Evolutionary conservation across 2,329 filamentous ascomycete genomes (phyloP), one percentile per base, ranked within the genome.

Genomic region (Passalora sequoiae): DNA sequence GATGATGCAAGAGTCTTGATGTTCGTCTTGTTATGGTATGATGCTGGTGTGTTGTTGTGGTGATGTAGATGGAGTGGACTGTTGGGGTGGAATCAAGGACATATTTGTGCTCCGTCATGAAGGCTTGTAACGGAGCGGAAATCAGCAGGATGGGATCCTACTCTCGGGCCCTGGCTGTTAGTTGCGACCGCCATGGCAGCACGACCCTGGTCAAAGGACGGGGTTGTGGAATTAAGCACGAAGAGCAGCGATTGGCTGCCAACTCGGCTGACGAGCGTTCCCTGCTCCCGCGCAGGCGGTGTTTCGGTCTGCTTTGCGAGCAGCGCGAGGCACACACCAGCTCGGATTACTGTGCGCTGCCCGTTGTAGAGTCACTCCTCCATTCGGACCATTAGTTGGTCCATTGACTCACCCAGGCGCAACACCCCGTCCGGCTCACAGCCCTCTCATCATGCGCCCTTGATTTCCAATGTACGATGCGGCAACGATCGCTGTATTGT

Each of bases 91-190:
- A 36, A 38, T 46, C 43, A 22, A 40, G 38, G 43, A 24, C 17
- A 38, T 46, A 46, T 46, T 46, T 46, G 43, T 46, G 43, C 37
- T 10, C 33, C n/a, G n/a, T n/a, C n/a, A n/a, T n/a, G n/a, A n/a
- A n/a, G n/a, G n/a, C n/a, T n/a, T n/a, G n/a, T n/a, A n/a, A n/a
- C n/a, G n/a, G n/a, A n/a, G n/a, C n/a, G n/a, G n/a, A n/a, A n/a
- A n/a, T n/a, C n/a, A n/a, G n/a, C n/a, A n/a, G n/a, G n/a, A n/a
- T n/a, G n/a, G n/a, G n/a, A n/a, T n/a, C n/a, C n/a, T n/a, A n/a
- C 15, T 15, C 10, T 31, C 30, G 30, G 30, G 30, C 30, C 30
- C 30, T 33, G 30, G 13, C 30, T n/a, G n/a, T n/a, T n/a, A n/a
- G n/a, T n/a, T n/a, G n/a, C n/a, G n/a, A n/a, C n/a, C n/a, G n/a